These are phyloP conservation scores for Starmerella roubikii DNA, from an alignment of 805 yeast genomes.

Conservation along the genomic window DNA sequence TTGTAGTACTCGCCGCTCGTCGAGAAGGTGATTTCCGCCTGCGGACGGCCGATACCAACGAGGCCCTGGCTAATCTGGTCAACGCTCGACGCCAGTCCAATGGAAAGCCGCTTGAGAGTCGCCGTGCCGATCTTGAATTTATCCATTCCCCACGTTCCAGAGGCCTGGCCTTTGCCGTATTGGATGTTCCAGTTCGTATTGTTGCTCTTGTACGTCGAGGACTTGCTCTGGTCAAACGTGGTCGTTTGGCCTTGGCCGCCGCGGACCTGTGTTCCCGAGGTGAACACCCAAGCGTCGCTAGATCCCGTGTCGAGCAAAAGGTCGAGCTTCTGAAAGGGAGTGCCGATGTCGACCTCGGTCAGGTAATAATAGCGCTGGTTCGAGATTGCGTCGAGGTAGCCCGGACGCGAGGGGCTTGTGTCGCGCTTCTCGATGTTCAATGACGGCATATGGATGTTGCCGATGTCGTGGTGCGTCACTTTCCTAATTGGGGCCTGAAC, in stretches of 20 bases:
- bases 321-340: conserved; percentile 40
- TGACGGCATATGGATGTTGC: conserved; percentile 9
- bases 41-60: conserved; percentile 32
- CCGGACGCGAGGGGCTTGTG: background rate
- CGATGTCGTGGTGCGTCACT: conserved; percentile 10
- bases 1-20: conserved; percentile 37
- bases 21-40: conserved; percentile 36
- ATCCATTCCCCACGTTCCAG: conserved; percentile 55
- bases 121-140: conserved; percentile 41
- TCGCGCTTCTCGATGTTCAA: conserved; percentile 5
- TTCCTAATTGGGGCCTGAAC: conserved; percentile 7
- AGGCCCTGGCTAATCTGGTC: conserved; percentile 54
- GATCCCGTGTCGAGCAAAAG: conserved; percentile 67
- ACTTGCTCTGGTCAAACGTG: conserved; percentile 21
- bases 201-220: conserved; percentile 22
- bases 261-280: conserved; percentile 22
- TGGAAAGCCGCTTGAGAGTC: conserved; percentile 40
- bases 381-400: conserved; percentile 18
- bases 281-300: conserved; percentile 55
- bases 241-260: conserved; percentile 12
- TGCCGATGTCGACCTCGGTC: conserved; percentile 36
- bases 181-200: conserved; percentile 23
- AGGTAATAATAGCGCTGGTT: conserved; percentile 27
- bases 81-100: conserved; percentile 56
- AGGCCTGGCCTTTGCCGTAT: conserved; percentile 39